These are phyloP conservation scores for Populus trichocarpa DNA, from an alignment of 441 rosid genomes.

Conservation along the genomic window DNA sequence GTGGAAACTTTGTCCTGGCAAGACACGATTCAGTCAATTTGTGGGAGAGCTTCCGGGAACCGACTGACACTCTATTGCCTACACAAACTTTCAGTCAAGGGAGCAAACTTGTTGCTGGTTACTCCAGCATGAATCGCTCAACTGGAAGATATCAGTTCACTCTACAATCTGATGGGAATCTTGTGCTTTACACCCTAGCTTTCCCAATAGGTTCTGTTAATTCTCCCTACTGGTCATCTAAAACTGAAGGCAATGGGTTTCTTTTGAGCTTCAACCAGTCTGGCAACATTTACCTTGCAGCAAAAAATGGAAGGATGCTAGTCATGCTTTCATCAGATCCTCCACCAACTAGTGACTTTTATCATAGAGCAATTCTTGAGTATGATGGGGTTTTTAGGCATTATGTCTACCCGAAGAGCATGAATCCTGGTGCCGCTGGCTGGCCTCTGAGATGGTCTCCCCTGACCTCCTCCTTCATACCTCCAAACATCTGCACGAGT, in stretches of 20 bases:
- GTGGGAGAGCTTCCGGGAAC: constrained; percentile 51
- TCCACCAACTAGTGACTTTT: background rate
- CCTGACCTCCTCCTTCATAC: background rate
- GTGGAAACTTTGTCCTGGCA: constrained; percentile 34
- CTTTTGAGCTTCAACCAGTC: constrained; percentile 22
- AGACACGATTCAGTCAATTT: background rate
- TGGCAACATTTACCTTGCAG: constrained; percentile 24
- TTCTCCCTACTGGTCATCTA: background rate
- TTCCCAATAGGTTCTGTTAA: background rate
- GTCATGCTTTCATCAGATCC: background rate
- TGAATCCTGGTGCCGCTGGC: background rate
- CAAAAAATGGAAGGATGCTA: background rate
- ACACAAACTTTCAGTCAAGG: constrained; percentile 21
- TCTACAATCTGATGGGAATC: constrained; percentile 8
- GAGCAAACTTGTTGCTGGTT: constrained; percentile 13
- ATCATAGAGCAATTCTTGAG: background rate
- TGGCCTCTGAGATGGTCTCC: background rate
- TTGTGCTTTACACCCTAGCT: constrained; percentile 15
- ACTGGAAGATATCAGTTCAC: constrained; percentile 37
- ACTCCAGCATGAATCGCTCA: constrained; percentile 14
- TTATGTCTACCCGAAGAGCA: constrained; percentile 29
- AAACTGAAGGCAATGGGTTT: background rate
- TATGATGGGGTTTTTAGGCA: background rate
- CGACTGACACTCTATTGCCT: constrained; percentile 43
- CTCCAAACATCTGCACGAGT: constrained; percentile 26